Evolutionary conservation across 1,284 basidiomycete genomes (phyloP), one percentile per base, ranked within the genome.

Genomic region (Cryptococcus sp.): DNA sequence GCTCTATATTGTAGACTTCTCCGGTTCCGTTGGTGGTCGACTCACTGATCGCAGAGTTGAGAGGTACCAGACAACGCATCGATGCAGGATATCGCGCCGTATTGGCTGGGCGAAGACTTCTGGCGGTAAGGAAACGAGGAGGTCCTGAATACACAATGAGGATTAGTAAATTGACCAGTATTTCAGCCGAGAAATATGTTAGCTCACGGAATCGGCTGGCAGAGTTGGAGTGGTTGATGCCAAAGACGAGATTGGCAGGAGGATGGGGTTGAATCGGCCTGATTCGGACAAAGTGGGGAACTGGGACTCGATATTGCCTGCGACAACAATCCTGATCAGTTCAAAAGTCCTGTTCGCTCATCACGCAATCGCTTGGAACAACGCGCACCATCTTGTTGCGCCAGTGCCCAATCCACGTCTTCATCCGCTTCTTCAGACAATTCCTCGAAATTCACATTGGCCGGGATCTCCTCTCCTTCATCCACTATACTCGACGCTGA

Each of bases 51-150:
- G 89, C 44, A 93, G 83, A 7, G 86, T 85, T 67, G 96, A 91
- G 29, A 90, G 87, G 76, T 96, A 86, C 74, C 96, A 92, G 10
- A 91, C 86, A 41, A 93, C 88, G 69, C 93, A 95, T 55, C 92
- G 84, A 77, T 99, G 95, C 11, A 99, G 85, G 60, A 99, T 90
- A 74, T 98, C 93, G 20, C 87, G 85, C 51, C 95, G 89, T 45
- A 95, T 86, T 34, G 89, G 89, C 63, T 91, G 87, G 65, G 85
- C 83, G 78, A 99, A 99, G 25, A 99, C 66, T 13, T 71, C 68
- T 8, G 70, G 58, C 17, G 77, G 74, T 6, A 80, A 73, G 7
- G 69, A 59, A 43, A 78, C 61, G 20, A 66, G 63, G 16, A 66
- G 49, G 38, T 66, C 64, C 71, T 68, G 46, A 39, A 16, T 23